Base-by-base conservation (phyloP, 2,329 filamentous ascomycete species). In the Aspergillus cejpii region DNA sequence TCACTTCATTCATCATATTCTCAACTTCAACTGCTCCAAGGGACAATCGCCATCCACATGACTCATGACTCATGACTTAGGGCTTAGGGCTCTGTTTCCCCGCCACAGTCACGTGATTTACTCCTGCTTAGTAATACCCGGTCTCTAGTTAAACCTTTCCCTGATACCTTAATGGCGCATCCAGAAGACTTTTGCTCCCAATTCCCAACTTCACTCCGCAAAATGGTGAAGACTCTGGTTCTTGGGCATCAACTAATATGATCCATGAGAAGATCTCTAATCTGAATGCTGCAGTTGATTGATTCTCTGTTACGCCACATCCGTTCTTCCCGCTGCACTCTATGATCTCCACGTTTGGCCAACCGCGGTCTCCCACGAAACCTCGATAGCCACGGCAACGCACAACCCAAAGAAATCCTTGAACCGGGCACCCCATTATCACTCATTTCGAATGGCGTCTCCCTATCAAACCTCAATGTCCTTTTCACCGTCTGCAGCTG, bases 391-490 rank as follows among this genome's bases (percentile, higher is more conserved):
- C 10, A 34, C 31, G 11, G 5, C 15, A 34, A 12, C 31, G 31
- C 31, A 34, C 17, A 12, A 15, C 15, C 8, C 8, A 11, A 8
- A 5, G 31, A 17, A 11, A 34, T 34, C 17, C 17, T 15, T 34
- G 14, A 8, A 20, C 11, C 17, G 31, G 17, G 31, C 1, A 3
- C 10, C 10, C 5, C 3, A 12, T 34, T 3, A 11, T 12, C 7
- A 34, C 17, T 14, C n/a, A 20, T 17, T 20, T 19, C 20, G 37
- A 31, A 64, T 64, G 61, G 47, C 59, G 12, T 64, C 62, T 7
- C 61, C 63, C 11, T 62, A 62, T 24, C 60, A 55, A 23, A 40
- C 52, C 12, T 55, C 60, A 24, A 55, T 55, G 41, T 59, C 62
- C 6, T 62, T 59, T 38, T 62, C 63, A 15, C 59, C 61, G 17